Conservation (phyloP, 306 rosid species). For the Trifolium pratense region DNA sequence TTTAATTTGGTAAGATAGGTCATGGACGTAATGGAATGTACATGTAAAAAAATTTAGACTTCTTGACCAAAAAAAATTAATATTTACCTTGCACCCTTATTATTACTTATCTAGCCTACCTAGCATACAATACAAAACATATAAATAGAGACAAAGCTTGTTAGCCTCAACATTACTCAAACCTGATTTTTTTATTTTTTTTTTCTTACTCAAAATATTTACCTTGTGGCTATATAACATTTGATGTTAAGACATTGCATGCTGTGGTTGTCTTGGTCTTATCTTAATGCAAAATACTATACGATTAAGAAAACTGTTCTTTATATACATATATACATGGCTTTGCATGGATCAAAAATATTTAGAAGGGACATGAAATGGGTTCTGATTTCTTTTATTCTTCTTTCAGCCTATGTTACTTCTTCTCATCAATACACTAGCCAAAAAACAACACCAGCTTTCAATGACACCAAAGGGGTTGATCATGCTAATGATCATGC, state of each 20-base stretch:
- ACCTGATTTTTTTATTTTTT: neutral
- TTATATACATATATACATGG: slow-evolving; percentile 7
- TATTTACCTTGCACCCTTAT: no score
- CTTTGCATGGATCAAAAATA: slow-evolving; percentile 37
- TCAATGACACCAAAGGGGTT: slow-evolving; percentile 29
- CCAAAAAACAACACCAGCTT: slow-evolving; percentile 45
- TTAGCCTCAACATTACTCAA: slow-evolving; percentile 6
- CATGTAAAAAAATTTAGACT: no score
- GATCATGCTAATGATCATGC: slow-evolving; percentile 21
- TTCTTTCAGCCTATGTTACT: slow-evolving; percentile 50
- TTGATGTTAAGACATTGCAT: neutral
- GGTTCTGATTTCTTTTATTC: slow-evolving; percentile 47
- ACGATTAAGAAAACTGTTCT: slow-evolving; percentile 6
- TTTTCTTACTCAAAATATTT: slow-evolving; percentile 9
- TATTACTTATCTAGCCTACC: no score
- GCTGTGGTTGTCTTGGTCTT: slow-evolving; percentile 17
- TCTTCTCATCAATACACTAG: slow-evolving; percentile 44
- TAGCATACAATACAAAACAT: no score
- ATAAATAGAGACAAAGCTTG: neutral
- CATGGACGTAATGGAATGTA: no score
- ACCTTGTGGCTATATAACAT: neutral
- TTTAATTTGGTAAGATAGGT: no score
- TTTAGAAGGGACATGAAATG: slow-evolving; percentile 49
- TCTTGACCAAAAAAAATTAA: no score
- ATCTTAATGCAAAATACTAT: slow-evolving; percentile 27